Evolutionary conservation across 164 flowering plant genomes (phyloP).

Genomic region (Chloranthus sessilifolius): DNA sequence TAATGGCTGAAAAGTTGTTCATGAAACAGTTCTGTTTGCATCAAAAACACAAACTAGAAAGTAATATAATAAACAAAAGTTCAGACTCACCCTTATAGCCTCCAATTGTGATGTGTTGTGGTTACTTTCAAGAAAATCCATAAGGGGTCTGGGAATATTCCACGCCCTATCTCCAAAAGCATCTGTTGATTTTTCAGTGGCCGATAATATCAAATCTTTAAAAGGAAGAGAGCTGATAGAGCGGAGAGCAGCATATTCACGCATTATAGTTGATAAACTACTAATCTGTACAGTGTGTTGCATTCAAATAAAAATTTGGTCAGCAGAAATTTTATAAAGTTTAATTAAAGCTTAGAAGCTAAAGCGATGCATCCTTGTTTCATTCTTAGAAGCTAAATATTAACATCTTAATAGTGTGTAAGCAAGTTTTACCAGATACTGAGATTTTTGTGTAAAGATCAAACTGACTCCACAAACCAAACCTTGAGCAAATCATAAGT

Average conservation of each 20-base stretch:
- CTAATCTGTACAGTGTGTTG: slow-evolving; percentile 47
- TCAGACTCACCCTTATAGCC: slow-evolving; percentile 66
- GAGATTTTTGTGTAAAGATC: too few relatives aligned
- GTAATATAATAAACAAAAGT: not conserved
- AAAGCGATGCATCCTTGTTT: too few relatives aligned
- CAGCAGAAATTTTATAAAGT: too few relatives aligned
- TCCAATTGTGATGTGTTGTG: slow-evolving; percentile 71
- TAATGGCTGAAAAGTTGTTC: too few relatives aligned
- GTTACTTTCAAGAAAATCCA: slow-evolving; percentile 50
- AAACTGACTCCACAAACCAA: too few relatives aligned
- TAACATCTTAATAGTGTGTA: too few relatives aligned
- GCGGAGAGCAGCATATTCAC: slow-evolving; percentile 74
- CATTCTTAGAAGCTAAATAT: too few relatives aligned
- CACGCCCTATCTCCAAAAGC: slow-evolving; percentile 46
- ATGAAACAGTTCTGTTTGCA: too few relatives aligned
- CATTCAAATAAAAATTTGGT: slow-evolving; percentile 1
- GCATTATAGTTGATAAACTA: slow-evolving; percentile 85
- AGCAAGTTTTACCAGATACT: too few relatives aligned
- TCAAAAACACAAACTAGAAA: not conserved
- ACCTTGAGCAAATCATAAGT: too few relatives aligned
- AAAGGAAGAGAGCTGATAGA: slow-evolving; percentile 70
- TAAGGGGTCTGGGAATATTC: slow-evolving; percentile 62
- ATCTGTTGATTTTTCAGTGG: slow-evolving; percentile 32
- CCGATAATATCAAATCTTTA: slow-evolving; percentile 68
- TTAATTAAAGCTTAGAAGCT: too few relatives aligned